Evolutionary conservation across 2,329 filamentous ascomycete species (phyloP).

Genomic region (Trichophyton mentagrophytes): DNA sequence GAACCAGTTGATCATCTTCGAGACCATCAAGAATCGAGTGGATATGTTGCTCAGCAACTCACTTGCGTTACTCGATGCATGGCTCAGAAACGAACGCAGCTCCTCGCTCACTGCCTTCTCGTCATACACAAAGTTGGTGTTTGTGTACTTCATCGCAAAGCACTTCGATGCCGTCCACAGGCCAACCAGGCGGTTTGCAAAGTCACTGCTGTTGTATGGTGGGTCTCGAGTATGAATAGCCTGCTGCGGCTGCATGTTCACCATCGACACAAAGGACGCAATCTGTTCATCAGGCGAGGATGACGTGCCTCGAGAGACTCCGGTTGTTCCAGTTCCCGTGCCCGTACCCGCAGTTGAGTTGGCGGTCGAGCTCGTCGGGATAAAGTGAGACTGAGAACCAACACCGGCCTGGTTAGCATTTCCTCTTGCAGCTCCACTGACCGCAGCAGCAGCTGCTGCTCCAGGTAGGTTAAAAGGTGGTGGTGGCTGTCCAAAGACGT

Average conservation of each 20-base stretch:
- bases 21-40: constrained; percentile 17
- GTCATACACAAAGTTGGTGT: neutral
- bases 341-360: neutral
- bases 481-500: constrained; percentile 13
- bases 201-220: neutral
- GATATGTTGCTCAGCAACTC: constrained; percentile 16
- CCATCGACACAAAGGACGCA: neutral
- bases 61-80: constrained; percentile 9
- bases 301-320: neutral
- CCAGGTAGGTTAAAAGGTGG: constrained; percentile 6
- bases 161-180: constrained; percentile 13
- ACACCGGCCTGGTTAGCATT: neutral
- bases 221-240: neutral
- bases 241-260: neutral
- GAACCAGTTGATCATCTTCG: constrained; percentile 21
- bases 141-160: constrained; percentile 7
- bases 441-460: neutral
- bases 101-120: constrained; percentile 7
- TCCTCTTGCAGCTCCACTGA: neutral
- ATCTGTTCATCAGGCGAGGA: neutral
- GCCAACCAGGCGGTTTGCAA: constrained; percentile 2
- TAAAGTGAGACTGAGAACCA: neutral
- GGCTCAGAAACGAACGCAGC: constrained; percentile 16
- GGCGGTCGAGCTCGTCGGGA: neutral
- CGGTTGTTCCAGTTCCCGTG: neutral